phyloP scores from a whole-genome alignment of 768 basidiomycete species.

The Goffeauzyma gilvescens region DNA sequence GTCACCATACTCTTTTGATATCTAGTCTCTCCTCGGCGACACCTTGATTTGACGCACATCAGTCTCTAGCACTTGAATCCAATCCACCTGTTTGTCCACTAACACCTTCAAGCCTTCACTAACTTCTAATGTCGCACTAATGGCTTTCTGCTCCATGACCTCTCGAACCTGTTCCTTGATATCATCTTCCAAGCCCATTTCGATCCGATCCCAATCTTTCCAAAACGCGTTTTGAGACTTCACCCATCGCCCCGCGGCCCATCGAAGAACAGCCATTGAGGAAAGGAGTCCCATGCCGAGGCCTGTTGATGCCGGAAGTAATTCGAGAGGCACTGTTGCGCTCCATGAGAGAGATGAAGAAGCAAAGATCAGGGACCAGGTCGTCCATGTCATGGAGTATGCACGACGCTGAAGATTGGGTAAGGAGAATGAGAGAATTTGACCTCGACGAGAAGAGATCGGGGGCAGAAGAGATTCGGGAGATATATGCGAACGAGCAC shows the following conservation, averaged over 20 bases:
- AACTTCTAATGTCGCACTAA: too few species aligned
- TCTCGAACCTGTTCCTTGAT: conserved; percentile 9
- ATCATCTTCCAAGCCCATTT: conserved; percentile 20
- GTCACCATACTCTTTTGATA: too few species aligned
- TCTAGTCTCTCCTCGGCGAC: too few species aligned
- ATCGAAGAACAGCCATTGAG: conserved; percentile 13
- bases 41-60: too few species aligned
- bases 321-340: conserved; percentile 15
- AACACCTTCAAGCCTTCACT: too few species aligned
- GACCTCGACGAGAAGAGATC: conserved; percentile 15
- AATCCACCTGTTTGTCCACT: too few species aligned
- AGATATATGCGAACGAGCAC: conserved; percentile 5
- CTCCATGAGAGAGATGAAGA: conserved; percentile 17
- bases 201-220: conserved; percentile 24
- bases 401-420: conserved; percentile 19
- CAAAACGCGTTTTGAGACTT: conserved; percentile 23
- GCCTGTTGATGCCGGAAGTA: conserved; percentile 14
- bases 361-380: conserved; percentile 11
- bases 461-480: conserved; percentile 18
- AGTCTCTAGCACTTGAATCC: too few species aligned
- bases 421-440: conserved; percentile 14
- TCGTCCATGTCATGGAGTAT: conserved; percentile 11
- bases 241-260: conserved; percentile 22
- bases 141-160: too few species aligned
- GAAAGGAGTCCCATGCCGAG: conserved; percentile 17